A percentile compares a stretch with the other conserved stretches of the same genome.
phyloP scores from a whole-genome alignment of 2,329 filamentous ascomycete species.

The Metarhizium brunneum region DNA sequence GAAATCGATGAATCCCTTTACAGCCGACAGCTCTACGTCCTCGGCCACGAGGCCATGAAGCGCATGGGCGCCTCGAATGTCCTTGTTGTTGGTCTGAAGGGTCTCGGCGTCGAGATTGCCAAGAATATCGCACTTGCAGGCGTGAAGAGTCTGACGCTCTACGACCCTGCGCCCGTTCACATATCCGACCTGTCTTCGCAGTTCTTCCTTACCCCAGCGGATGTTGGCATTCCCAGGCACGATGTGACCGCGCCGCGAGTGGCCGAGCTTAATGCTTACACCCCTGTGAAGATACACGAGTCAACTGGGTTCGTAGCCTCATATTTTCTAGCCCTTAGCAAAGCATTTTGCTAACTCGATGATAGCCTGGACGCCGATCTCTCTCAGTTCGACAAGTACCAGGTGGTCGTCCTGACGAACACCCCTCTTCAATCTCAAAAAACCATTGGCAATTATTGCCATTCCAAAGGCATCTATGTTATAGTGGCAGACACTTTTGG shows the following conservation, averaged over 20 bases:
- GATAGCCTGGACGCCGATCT: slow-evolving; percentile 64
- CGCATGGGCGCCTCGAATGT: slow-evolving; percentile 96
- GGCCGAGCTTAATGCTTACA: slow-evolving; percentile 93
- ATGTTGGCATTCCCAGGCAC: slow-evolving; percentile 88
- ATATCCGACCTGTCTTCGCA: slow-evolving; percentile 91
- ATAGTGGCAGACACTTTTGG: slow-evolving; percentile 85
- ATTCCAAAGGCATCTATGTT: slow-evolving; percentile 85
- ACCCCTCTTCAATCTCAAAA: slow-evolving; percentile 74
- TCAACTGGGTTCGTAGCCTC: slow-evolving; percentile 36
- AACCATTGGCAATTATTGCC: slow-evolving; percentile 83
- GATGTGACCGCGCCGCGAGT: slow-evolving; percentile 80
- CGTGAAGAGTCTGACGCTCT: slow-evolving; percentile 92
- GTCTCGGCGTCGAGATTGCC: slow-evolving; percentile 92
- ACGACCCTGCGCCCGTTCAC: slow-evolving; percentile 76
- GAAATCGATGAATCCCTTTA: slow-evolving; percentile 68
- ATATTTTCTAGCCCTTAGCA: slow-evolving; percentile 4
- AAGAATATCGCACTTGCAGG: slow-evolving; percentile 98
- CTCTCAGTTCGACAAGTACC: slow-evolving; percentile 77
- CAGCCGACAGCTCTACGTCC: slow-evolving; percentile 64
- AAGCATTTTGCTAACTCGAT: neutral
- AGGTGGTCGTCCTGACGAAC: slow-evolving; percentile 85
- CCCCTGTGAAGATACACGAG: slow-evolving; percentile 72
- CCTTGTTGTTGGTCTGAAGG: slow-evolving; percentile 83
- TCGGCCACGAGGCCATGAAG: slow-evolving; percentile 85
- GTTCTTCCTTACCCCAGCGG: slow-evolving; percentile 84